Conservation (phyloP, 2,329 filamentous ascomycete genomes). For the Dothistroma pini region DNA sequence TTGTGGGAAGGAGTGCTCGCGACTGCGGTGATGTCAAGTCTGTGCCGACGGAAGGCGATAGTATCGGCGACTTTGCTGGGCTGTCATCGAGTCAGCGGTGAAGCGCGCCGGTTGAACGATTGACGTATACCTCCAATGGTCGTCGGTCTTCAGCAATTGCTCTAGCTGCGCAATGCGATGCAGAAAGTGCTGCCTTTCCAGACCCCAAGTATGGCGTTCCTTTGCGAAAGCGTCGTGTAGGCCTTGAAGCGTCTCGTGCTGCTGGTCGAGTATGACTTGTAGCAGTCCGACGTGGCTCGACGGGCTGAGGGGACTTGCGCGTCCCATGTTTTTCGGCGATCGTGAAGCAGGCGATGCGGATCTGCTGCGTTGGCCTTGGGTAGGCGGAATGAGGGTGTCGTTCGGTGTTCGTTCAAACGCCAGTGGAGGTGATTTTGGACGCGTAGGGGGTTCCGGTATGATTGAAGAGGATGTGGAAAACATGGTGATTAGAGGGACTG, state of each 20-base stretch:
- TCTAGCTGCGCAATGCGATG: conserved; percentile 36
- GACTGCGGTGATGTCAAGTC: conserved; percentile 23
- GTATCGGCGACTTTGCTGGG: conserved; percentile 35
- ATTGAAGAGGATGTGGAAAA: background rate
- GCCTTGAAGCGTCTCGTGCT: conserved; percentile 31
- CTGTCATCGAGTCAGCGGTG: conserved; percentile 21
- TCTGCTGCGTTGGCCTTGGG: conserved; percentile 9
- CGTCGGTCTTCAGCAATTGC: conserved; percentile 31
- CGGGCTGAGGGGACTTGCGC: conserved; percentile 18
- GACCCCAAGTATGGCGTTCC: conserved; percentile 34
- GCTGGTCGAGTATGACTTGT: conserved; percentile 36
- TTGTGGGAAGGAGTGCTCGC: conserved; percentile 31
- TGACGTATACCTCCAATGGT: conserved; percentile 28
- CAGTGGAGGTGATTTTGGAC: conserved; percentile 35
- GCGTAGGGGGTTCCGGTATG: background rate
- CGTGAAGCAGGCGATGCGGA: conserved; percentile 8
- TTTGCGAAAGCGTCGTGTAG: conserved; percentile 36
- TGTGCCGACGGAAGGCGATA: conserved; percentile 27
- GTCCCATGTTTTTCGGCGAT: conserved; percentile 24
- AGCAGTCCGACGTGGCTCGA: conserved; percentile 19
- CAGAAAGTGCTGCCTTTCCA: conserved; percentile 33
- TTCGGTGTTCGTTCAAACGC: conserved; percentile 36
- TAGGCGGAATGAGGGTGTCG: conserved; percentile 32
- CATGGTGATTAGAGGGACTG: background rate
- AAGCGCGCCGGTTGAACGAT: background rate